Evolutionary conservation across 1,284 basidiomycete species (phyloP).

Genomic region (Amylostereum areolatum): DNA sequence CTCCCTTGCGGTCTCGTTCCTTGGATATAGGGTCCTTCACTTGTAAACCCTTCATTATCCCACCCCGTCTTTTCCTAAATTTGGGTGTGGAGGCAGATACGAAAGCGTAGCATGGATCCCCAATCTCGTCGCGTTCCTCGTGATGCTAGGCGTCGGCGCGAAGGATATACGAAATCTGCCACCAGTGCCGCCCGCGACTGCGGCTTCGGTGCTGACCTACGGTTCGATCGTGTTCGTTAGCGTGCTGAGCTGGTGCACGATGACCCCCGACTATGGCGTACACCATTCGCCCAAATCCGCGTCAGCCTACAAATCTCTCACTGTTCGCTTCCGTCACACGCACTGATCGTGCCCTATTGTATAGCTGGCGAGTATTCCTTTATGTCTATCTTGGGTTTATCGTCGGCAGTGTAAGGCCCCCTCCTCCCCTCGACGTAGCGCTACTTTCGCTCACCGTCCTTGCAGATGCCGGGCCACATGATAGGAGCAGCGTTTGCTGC

Average conservation of each 20-base stretch:
- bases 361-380: conserved; percentile 47
- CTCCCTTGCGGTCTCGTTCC: conserved; percentile 56
- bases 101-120: conserved; percentile 66
- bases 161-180: conserved; percentile 32
- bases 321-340: conserved; percentile 13
- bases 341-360: background rate
- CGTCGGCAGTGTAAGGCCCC: conserved; percentile 42
- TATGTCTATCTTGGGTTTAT: conserved; percentile 66
- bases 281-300: conserved; percentile 48
- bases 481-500: conserved; percentile 62
- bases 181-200: conserved; percentile 20
- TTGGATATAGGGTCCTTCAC: conserved; percentile 60
- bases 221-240: conserved; percentile 35
- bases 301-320: conserved; percentile 22
- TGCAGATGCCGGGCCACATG: conserved; percentile 50
- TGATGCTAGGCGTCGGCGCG: conserved; percentile 55
- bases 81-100: conserved; percentile 35
- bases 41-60: conserved; percentile 25
- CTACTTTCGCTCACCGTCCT: conserved; percentile 1
- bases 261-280: conserved; percentile 55
- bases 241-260: conserved; percentile 46
- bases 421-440: background rate
- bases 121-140: conserved; percentile 58
- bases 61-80: background rate
- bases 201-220: conserved; percentile 25